These are phyloP conservation scores for Serendipita sp. DNA, from an alignment of 768 basidiomycete species.

Conservation along the genomic window DNA sequence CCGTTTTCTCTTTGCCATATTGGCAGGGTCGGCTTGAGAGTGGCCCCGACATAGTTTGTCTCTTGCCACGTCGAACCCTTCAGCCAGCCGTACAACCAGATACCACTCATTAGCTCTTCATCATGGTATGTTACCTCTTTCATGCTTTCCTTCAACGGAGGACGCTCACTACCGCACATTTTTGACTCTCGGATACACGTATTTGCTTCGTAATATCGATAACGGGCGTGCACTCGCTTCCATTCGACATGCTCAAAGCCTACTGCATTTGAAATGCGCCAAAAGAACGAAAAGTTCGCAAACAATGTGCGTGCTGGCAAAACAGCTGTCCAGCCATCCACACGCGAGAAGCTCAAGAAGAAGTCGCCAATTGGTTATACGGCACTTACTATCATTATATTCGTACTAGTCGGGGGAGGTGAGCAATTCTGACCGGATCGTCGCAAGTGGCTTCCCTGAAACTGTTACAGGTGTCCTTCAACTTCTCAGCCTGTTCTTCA, in stretches of 20 bases:
- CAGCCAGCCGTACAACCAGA: background rate
- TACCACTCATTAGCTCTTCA: background rate
- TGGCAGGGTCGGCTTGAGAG: background rate
- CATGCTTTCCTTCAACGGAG: background rate
- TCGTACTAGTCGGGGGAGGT: slow-evolving; percentile 74
- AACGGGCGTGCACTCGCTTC: background rate
- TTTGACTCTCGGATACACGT: background rate
- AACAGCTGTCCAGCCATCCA: slow-evolving; percentile 55
- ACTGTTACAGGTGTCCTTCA: background rate
- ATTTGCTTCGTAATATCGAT: background rate
- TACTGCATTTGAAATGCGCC: slow-evolving; percentile 68
- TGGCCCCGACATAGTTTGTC: background rate
- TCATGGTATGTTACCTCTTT: background rate
- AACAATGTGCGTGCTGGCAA: slow-evolving; percentile 57
- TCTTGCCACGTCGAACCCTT: background rate
- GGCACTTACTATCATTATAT: slow-evolving; percentile 58
- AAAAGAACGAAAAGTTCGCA: slow-evolving; percentile 68
- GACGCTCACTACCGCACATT: background rate
- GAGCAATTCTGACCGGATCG: slow-evolving; percentile 18
- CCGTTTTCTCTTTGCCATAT: background rate
- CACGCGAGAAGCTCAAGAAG: slow-evolving; percentile 54
- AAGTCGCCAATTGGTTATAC: slow-evolving; percentile 48
- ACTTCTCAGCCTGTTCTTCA: slow-evolving; percentile 2
- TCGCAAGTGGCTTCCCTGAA: background rate
- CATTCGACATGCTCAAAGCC: slow-evolving; percentile 32